A percentile compares a stretch with the other conserved stretches of the same genome.
Conservation (phyloP, 345 rosid genomes). For the Odontarrhena argentea region DNA sequence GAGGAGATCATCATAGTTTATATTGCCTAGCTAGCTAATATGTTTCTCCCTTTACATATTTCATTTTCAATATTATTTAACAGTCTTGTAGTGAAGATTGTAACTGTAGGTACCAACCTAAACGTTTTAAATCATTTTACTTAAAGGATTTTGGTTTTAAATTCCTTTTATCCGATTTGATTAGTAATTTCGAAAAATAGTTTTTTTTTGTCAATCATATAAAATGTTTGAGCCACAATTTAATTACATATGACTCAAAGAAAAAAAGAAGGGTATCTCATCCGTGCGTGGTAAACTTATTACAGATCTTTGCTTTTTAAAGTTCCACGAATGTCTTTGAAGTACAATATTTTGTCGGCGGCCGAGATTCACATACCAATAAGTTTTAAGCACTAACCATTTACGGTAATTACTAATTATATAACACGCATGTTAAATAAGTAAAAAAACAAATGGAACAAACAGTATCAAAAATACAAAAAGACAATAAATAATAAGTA, state of each 20-base stretch:
- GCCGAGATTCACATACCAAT: constrained; percentile 28
- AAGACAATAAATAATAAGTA: background rate
- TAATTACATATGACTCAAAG: no score
- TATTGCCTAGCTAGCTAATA: background rate
- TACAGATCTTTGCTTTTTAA: background rate
- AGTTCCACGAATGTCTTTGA: constrained; percentile 36
- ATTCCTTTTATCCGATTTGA: no score
- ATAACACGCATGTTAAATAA: constrained; percentile 5
- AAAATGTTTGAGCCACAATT: no score
- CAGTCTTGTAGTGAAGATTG: no score
- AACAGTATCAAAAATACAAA: background rate
- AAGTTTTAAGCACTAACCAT: constrained; percentile 22
- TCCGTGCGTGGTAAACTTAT: background rate
- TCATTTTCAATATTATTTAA: no score
- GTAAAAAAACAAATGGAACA: background rate
- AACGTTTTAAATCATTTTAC: no score
- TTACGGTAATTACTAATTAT: background rate
- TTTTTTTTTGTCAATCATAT: no score
- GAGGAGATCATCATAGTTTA: background rate
- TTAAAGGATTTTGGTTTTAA: no score
- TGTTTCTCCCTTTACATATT: background rate
- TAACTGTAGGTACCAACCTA: no score
- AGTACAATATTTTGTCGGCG: constrained; percentile 38
- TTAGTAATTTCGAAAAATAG: no score
- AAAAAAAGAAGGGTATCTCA: no score